phyloP scores from a whole-genome alignment of 176 grass and related monocot genomes.

The Melocanna baccifera region DNA sequence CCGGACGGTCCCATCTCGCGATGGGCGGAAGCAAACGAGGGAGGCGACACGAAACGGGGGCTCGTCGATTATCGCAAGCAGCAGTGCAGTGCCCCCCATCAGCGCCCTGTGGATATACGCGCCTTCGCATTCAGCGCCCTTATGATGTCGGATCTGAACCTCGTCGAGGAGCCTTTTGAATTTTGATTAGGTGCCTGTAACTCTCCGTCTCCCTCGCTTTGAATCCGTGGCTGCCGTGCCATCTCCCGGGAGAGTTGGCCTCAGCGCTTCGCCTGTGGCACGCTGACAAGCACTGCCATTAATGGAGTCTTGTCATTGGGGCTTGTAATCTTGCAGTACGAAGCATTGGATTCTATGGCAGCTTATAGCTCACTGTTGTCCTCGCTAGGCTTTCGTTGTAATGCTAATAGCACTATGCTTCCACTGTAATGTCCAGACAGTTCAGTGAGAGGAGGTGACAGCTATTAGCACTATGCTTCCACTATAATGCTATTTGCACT shows the following conservation, averaged over 20 bases:
- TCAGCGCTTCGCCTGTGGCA: background rate
- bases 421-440: background rate
- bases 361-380: background rate
- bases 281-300: background rate
- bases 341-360: background rate
- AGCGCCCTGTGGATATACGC: background rate
- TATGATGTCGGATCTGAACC: constrained; percentile 33
- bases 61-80: background rate
- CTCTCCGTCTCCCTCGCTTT: background rate
- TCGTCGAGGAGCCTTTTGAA: background rate
- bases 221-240: background rate
- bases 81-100: constrained; percentile 18
- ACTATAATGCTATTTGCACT: too few species aligned
- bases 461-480: too few species aligned
- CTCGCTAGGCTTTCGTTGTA: background rate
- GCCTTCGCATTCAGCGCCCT: constrained; percentile 10
- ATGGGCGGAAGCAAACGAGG: background rate
- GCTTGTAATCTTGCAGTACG: background rate
- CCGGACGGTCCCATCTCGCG: constrained; percentile 10
- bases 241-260: background rate
- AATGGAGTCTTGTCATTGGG: background rate
- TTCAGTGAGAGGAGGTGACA: background rate
- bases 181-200: background rate
- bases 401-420: background rate
- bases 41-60: background rate